These are phyloP conservation scores for Dendrothele bispora DNA, from an alignment of 768 basidiomycete species.

Conservation along the genomic window DNA sequence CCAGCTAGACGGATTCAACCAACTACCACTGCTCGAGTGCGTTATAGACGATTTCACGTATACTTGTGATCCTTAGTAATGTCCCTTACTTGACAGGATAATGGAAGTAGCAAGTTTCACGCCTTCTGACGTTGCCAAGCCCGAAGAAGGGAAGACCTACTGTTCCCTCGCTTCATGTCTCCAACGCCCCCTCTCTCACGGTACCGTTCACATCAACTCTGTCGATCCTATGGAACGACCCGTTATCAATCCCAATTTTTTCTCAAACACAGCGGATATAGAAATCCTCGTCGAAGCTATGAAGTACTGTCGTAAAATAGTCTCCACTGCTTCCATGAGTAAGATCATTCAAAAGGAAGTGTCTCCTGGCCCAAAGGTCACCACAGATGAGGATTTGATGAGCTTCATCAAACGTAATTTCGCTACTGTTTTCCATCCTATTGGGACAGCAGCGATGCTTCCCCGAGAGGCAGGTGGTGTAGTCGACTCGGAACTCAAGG, in stretches of 20 bases:
- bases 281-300: conserved; percentile 19
- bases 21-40: conserved; percentile 12
- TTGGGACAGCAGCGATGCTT: conserved; percentile 27
- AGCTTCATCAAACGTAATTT: conserved; percentile 3
- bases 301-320: conserved; percentile 23
- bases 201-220: conserved; percentile 42
- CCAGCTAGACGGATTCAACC: not conserved
- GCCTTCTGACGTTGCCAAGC: conserved; percentile 1
- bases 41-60: no score
- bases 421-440: conserved; percentile 10
- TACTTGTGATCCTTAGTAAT: no score
- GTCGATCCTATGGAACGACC: conserved; percentile 40
- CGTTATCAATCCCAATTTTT: conserved; percentile 45
- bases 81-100: conserved; percentile 2
- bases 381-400: conserved; percentile 7
- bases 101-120: conserved; percentile 11
- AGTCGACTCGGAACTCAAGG: conserved; percentile 28
- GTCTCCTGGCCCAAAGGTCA: conserved; percentile 8
- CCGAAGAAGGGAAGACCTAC: conserved; percentile 17
- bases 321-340: conserved; percentile 10
- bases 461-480: conserved; percentile 29
- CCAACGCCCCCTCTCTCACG: conserved; percentile 39
- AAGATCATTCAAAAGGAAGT: conserved; percentile 11
- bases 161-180: conserved; percentile 19
- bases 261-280: conserved; percentile 23